These are phyloP conservation scores for Venturia carpophila DNA, from an alignment of 2,329 filamentous ascomycete genomes.

Conservation along the genomic window DNA sequence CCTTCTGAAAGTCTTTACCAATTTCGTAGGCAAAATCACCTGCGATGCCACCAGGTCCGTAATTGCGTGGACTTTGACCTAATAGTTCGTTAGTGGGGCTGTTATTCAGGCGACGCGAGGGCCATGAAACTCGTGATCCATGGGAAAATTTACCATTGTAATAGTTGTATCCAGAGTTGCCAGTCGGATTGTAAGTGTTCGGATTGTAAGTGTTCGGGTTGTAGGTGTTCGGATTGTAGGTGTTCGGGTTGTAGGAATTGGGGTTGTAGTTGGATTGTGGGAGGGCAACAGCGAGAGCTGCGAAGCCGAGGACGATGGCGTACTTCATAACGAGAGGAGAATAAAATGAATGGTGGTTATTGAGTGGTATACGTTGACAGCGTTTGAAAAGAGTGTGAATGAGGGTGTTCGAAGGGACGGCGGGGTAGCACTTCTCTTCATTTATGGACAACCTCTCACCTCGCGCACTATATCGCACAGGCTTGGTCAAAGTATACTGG, in stretches of 20 bases:
- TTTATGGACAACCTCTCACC: background rate
- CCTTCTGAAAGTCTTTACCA: no score
- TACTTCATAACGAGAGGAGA: background rate
- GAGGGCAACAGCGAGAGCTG: constrained; percentile 6
- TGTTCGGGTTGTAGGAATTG: no score
- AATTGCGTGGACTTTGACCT: background rate
- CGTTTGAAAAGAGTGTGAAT: background rate
- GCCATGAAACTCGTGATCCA: background rate
- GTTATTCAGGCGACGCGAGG: background rate
- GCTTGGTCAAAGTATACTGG: background rate
- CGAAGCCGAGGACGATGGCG: background rate
- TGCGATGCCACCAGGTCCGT: background rate
- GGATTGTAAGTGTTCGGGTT: no score
- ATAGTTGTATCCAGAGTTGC: no score
- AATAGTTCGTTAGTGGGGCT: background rate
- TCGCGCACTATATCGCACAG: no score
- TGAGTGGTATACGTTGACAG: background rate
- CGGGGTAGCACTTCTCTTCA: background rate
- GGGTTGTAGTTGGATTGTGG: background rate
- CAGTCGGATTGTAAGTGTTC: no score
- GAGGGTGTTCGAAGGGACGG: background rate
- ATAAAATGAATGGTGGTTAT: background rate
- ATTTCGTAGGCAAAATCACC: background rate
- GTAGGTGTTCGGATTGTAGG: no score
- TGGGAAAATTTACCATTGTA: background rate